Evolutionary conservation across 768 basidiomycete genomes (phyloP).

Genomic region (Daedalea quercina): DNA sequence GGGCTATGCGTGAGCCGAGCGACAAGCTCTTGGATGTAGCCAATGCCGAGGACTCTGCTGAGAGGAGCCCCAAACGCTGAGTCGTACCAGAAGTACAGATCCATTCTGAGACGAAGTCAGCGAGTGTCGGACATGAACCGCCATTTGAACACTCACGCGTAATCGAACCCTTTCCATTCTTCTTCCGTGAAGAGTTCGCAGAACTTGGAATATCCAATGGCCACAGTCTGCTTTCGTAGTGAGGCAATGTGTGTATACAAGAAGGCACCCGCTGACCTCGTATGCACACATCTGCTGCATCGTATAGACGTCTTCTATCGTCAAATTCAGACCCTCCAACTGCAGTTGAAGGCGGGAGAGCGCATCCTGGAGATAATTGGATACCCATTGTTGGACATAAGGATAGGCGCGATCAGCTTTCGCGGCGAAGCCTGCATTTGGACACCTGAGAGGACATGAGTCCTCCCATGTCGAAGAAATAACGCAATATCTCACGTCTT

Average conservation of each 20-base stretch:
- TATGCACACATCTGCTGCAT: conserved; percentile 85
- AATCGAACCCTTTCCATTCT: conserved; percentile 93
- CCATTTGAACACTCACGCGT: conserved; percentile 45
- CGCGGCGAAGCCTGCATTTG: conserved; percentile 42
- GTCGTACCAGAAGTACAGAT: conserved; percentile 58
- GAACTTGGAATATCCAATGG: conserved; percentile 86
- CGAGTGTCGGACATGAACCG: background rate
- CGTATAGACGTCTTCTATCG: conserved; percentile 61
- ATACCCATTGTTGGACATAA: conserved; percentile 62
- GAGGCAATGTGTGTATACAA: background rate
- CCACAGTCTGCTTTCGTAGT: conserved; percentile 58
- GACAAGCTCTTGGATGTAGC: conserved; percentile 78
- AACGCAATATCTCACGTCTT: conserved; percentile 42
- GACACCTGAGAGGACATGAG: conserved; percentile 32
- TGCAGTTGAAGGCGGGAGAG: conserved; percentile 49
- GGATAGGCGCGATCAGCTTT: conserved; percentile 52
- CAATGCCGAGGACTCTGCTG: conserved; percentile 68
- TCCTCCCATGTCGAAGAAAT: background rate
- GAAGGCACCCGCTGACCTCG: conserved; percentile 40
- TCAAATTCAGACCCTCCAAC: conserved; percentile 55
- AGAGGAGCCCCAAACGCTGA: conserved; percentile 80
- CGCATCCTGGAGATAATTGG: conserved; percentile 66
- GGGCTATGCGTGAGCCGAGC: conserved; percentile 76
- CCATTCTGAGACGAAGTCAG: conserved; percentile 35
- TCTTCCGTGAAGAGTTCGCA: conserved; percentile 85